Base-by-base conservation (phyloP, 148 eudicot genomes). In the Drosera capensis region DNA sequence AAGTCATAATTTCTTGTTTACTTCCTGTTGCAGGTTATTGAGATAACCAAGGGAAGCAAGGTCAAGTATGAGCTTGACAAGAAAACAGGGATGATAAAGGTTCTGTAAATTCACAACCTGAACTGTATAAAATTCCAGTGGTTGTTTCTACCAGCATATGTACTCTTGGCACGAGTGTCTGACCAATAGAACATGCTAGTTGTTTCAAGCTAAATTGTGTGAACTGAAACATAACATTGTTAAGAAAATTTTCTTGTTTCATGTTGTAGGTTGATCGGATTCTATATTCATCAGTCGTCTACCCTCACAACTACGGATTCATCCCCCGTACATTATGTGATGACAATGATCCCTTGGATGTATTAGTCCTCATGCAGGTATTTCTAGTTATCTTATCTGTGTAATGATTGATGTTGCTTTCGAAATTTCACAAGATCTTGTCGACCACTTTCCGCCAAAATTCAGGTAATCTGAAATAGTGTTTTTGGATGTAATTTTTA, bases 241-340 rank as follows among this genome's bases (percentile, higher is more conserved):
- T 22, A 8, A 8, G 22, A 6, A 7, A 23, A 23, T 9, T 6
- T 15, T 5, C 23, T n/a, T 41, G 8, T 0, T 16, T 41, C 19
- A 18, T n/a, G 20, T 3, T 53, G 38, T 63, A 84, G 95, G 95
- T 80, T 40, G 95, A 84, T 54, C 85, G 95, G 3, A 61, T 84
- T 54, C 67, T 84, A 5, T 80, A 84, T 62, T 84, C 95, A 43
- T 84, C 90, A 0, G 90, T 84, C 48, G 90, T 84, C 14, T 84
- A 84, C 47, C 95, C 95, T 51, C 95, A 80, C 36, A 84, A 84
- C 71, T 84, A 84, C 30, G 90, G 95, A 11, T 84, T 80, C 54
- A 71, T 84, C 49, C 94, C 95, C 56, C 90, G 95, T 17, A 73
- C 95, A 17, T 42, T 84, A 3, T 84, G 95, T 49, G 95, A 84